Base-by-base conservation (phyloP, 176 grass and related monocot genomes). In the Thalia dealbata region DNA sequence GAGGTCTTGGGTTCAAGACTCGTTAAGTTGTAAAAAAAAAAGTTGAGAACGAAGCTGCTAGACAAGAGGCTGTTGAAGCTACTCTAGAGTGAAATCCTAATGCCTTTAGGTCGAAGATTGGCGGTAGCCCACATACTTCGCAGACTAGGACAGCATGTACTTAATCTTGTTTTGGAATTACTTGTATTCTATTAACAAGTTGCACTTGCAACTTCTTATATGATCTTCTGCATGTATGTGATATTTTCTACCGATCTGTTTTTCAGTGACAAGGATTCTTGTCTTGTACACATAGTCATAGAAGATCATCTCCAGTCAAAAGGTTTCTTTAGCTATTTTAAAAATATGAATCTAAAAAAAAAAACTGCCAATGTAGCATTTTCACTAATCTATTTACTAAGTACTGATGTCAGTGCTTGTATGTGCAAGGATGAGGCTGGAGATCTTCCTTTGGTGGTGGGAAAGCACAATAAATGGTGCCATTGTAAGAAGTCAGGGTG, bases 401-500 rank as follows among this genome's bases (percentile, higher is more conserved):
- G 30, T 32, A 3, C 35, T 68, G 43, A 68, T 13, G n/a, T 43
- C 29, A 32, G 44, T 67, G 60, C 70, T 52, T 81, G 63, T 64
- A 70, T 11, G 16, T 73, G 52, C 60, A 52, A 88, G 89, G 89
- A 90, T 73, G 90, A 69, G 22, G 70, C 72, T 69, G 83, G 82
- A 50, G 89, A 92, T 52, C 81, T 86, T 66, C 78, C 89, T 73
- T 83, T 90, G 80, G 79, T 90, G 80, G 79, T 86, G 66, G 95
- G 87, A 78, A 93, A 91, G 77, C 95, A 99, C 75, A 99, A 99
- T 81, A 99, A 93, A 84, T 87, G 95, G 25, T 99, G 95, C 74
- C 95, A 99, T 64, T 99, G 95, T 85, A 99, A 93, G 85, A 99
- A 99, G 58, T 99, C 95, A 61, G 90, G 95, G 46, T 99, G 95